Conservation (phyloP, 2,329 filamentous ascomycete species). For the Escovopsis sp. region DNA sequence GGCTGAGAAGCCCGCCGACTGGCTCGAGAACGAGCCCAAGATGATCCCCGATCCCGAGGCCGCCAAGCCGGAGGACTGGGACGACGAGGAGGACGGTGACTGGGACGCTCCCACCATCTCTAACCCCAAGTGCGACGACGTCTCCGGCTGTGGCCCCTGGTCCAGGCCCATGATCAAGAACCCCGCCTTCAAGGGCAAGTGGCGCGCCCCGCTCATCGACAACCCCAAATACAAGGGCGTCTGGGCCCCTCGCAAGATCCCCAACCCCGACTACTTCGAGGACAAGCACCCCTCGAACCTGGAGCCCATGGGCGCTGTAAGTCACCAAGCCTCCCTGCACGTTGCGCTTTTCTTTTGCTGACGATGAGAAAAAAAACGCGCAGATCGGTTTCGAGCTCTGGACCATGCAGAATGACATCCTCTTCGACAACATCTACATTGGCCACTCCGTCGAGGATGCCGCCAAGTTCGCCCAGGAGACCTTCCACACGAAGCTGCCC, state of each 20-base stretch:
- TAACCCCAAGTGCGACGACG: constrained; percentile 93
- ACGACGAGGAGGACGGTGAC: constrained; percentile 98
- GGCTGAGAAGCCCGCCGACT: constrained; percentile 83
- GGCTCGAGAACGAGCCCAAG: constrained; percentile 78
- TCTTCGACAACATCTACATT: constrained; percentile 99
- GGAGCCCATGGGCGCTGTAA: constrained; percentile 92
- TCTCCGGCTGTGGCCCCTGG: constrained; percentile 89
- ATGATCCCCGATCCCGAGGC: constrained; percentile 85
- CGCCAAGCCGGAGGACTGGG: constrained; percentile 97
- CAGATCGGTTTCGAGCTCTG: constrained; percentile 98
- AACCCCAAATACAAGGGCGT: constrained; percentile 96
- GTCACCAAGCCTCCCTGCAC: constrained; percentile 22
- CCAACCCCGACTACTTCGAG: constrained; percentile 92
- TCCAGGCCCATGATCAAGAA: constrained; percentile 83
- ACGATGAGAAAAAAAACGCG: too few relatives aligned
- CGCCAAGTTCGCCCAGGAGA: constrained; percentile 73
- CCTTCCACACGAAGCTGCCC: constrained; percentile 75
- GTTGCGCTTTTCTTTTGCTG: constrained; percentile 6
- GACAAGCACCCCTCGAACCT: constrained; percentile 95
- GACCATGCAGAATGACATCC: constrained; percentile 98
- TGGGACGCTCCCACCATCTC: constrained; percentile 80
- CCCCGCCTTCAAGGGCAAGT: constrained; percentile 98
- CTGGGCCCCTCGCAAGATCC: constrained; percentile 90
- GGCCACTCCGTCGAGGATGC: constrained; percentile 93
- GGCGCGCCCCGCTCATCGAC: constrained; percentile 81